A percentile compares a stretch with the other conserved stretches of the same genome.
These are phyloP conservation scores for Cocos nucifera DNA, from an alignment of 176 grass and related monocot species.

Conservation along the genomic window DNA sequence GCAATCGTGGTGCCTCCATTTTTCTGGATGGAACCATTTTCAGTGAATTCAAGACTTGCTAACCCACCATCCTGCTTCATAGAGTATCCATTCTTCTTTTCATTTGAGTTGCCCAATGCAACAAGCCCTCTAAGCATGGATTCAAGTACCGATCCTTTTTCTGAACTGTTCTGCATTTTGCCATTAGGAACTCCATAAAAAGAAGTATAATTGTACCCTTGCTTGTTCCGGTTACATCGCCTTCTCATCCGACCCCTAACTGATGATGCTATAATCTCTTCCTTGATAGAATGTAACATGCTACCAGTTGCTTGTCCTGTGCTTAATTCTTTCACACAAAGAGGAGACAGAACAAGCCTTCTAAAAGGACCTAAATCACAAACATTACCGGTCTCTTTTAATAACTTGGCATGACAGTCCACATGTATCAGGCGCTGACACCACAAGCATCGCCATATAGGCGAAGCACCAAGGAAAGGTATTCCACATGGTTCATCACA, in stretches of 20 bases:
- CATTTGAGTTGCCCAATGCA: constrained; percentile 35
- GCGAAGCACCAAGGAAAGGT: constrained; percentile 67
- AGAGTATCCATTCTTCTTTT: constrained; percentile 28
- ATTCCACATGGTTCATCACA: constrained; percentile 66
- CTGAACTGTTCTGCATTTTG: constrained; percentile 19
- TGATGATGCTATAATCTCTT: constrained; percentile 34
- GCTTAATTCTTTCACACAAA: constrained; percentile 60
- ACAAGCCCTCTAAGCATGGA: constrained; percentile 40
- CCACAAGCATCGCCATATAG: constrained; percentile 87
- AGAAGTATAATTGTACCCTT: constrained; percentile 25
- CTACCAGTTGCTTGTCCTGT: constrained; percentile 25
- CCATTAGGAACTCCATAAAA: neutral
- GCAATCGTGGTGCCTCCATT: constrained; percentile 15
- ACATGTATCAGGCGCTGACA: constrained; percentile 81
- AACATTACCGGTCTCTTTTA: constrained; percentile 43
- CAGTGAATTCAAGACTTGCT: constrained; percentile 29
- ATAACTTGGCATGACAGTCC: constrained; percentile 64
- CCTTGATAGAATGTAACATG: constrained; percentile 55
- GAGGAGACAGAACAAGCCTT: constrained; percentile 71
- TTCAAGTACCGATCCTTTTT: constrained; percentile 33
- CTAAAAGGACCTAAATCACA: constrained; percentile 61
- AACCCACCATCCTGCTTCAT: constrained; percentile 2
- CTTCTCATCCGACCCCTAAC: constrained; percentile 39
- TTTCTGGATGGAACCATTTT: constrained; percentile 29
- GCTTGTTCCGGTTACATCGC: constrained; percentile 36